Evolutionary conservation across 768 basidiomycete species (phyloP), one percentile per base, ranked within the genome.

Genomic region (Agrocybe pediades): DNA sequence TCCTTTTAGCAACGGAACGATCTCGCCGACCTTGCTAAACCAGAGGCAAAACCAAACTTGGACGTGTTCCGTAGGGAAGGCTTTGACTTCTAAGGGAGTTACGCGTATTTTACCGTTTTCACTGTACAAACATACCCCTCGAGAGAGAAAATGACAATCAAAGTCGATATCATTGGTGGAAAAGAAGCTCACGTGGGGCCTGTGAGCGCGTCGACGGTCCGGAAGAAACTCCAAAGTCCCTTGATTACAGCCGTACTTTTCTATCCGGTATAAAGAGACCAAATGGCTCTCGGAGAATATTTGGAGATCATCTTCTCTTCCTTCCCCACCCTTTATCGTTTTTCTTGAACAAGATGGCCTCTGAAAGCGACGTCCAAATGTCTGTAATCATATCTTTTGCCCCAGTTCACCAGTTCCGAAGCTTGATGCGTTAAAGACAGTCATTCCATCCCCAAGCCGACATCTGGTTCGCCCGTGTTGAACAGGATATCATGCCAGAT

Each of bases 1-100:
- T 21, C 25, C 24, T 27, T 48, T 41, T 41, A 95, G 95, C 81
- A 88, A 39, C 89, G 93, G 23, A 72, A 73, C 41, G 94, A 98
- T 61, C 78, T 98, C 27, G 92, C 89, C 11, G 90, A 92, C 23
- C 68, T 83, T 56, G 87, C 92, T 3, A 80, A 82, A 63, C 75
- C 81, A 15, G 82, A 80, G 61, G 77, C 79, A 17, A 87, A 82
- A 52, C 74, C 81, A 33, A 80, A 80, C 62, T 71, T 97, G 52
- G 81, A 88, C 41, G 63, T 78, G 33, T 99, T 98, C 76, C 79
- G 92, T 43, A 75, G 75, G 57, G 86, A 90, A 55, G 95, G 95
- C 3, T 92, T 98, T 65, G 95, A 98, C 53, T 98, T 97, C 66
- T 96, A 77, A 49, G 48, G 46, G n/a, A n/a, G n/a, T n/a, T n/a